phyloP scores from a whole-genome alignment of 2,329 filamentous ascomycete genomes.

The Ophiostoma montium region DNA sequence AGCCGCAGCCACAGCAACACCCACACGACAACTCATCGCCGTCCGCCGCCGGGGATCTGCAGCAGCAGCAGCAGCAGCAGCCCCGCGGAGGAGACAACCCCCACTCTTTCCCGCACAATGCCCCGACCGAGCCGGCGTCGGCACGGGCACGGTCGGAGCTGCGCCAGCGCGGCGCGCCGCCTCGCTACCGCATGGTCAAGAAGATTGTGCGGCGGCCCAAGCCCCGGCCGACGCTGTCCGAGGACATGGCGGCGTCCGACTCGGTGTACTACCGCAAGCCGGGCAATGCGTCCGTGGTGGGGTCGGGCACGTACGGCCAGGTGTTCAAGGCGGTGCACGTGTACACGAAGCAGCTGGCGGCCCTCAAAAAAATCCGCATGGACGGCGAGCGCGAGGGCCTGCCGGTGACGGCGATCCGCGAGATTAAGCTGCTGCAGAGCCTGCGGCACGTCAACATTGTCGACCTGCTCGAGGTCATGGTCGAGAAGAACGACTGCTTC shows the following conservation, averaged over 20 bases:
- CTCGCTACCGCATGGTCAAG: constrained; percentile 42
- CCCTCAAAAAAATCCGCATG: constrained; percentile 85
- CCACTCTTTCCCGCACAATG: constrained; percentile 27
- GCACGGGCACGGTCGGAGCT: constrained; percentile 19
- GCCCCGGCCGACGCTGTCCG: constrained; percentile 52
- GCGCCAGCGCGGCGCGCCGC: constrained; percentile 17
- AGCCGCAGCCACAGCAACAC: background rate
- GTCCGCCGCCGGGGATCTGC: constrained; percentile 13
- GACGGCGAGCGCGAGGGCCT: constrained; percentile 85
- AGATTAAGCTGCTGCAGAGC: constrained; percentile 85
- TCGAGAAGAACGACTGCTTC: constrained; percentile 95
- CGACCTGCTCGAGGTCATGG: constrained; percentile 82
- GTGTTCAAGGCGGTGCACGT: constrained; percentile 90
- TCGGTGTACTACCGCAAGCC: constrained; percentile 93
- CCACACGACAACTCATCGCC: constrained; percentile 9
- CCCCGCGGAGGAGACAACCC: no score
- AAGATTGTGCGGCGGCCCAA: constrained; percentile 58
- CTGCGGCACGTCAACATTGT: constrained; percentile 73
- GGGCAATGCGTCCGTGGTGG: constrained; percentile 93
- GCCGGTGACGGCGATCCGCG: constrained; percentile 77
- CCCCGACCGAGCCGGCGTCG: constrained; percentile 41
- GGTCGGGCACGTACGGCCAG: constrained; percentile 90
- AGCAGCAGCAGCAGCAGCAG: constrained; percentile 11
- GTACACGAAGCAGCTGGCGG: constrained; percentile 73
- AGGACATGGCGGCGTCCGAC: constrained; percentile 63